phyloP scores from a whole-genome alignment of 345 rosid species.

The Moringa oleifera region DNA sequence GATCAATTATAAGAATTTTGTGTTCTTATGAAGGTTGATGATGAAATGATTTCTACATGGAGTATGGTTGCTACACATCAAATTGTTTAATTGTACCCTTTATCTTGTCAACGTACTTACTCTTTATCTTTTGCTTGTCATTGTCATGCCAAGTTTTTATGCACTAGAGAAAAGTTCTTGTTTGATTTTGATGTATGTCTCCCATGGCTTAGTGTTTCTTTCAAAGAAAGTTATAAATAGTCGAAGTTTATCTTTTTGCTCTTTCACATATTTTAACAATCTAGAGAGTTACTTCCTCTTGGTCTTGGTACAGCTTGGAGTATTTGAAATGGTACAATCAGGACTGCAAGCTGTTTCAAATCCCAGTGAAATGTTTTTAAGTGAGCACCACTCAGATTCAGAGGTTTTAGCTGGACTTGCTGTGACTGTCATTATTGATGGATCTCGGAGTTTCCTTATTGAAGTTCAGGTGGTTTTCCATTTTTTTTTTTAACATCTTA shows the following conservation, averaged over 20 bases:
- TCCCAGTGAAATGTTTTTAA: constrained; percentile 79
- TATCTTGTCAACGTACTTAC: too few relatives aligned
- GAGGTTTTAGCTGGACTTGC: constrained; percentile 89
- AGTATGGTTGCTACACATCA: too few relatives aligned
- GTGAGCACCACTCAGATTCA: constrained; percentile 63
- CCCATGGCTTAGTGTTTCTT: not conserved
- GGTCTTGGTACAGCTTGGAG: constrained; percentile 58
- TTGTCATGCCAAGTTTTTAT: too few relatives aligned
- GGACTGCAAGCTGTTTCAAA: constrained; percentile 75
- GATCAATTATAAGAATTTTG: too few relatives aligned
- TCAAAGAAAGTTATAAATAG: not conserved
- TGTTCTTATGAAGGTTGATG: too few relatives aligned
- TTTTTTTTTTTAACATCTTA: too few relatives aligned
- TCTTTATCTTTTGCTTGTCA: too few relatives aligned
- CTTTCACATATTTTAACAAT: not conserved
- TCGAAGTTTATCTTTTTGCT: not conserved
- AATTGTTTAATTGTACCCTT: too few relatives aligned
- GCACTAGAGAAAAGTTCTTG: too few relatives aligned
- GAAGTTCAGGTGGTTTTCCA: constrained; percentile 69
- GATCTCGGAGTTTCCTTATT: constrained; percentile 77
- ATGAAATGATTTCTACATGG: too few relatives aligned
- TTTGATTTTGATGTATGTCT: not conserved
- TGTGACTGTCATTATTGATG: constrained; percentile 86
- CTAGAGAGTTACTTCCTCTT: not conserved
- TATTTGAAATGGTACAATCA: constrained; percentile 75